These are phyloP conservation scores for Mortierella alpina DNA, from an alignment of 192 early-diverging fungal species.

Conservation along the genomic window DNA sequence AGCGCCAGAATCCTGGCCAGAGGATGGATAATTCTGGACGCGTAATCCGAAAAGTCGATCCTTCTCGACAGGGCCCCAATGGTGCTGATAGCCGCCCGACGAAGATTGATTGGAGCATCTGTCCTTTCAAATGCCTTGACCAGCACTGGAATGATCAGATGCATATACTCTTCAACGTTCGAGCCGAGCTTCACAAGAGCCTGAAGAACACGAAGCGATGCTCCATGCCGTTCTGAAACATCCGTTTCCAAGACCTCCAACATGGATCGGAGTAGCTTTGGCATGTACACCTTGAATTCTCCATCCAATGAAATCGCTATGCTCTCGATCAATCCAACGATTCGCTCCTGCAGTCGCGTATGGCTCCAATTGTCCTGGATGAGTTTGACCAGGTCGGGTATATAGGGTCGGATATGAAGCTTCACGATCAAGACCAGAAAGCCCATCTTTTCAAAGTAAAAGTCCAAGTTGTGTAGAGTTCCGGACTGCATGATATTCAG, in stretches of 20 bases:
- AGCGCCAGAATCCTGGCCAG: slow-evolving; percentile 77
- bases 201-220: slow-evolving; percentile 79
- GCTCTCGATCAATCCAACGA: slow-evolving; percentile 86
- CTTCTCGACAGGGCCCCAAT: slow-evolving; percentile 78
- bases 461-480: slow-evolving; percentile 81
- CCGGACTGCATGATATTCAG: slow-evolving; percentile 86
- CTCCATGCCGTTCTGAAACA: slow-evolving; percentile 68
- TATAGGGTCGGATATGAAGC: slow-evolving; percentile 87
- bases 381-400: slow-evolving; percentile 82
- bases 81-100: slow-evolving; percentile 75
- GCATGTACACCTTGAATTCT: slow-evolving; percentile 89
- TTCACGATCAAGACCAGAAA: slow-evolving; percentile 85
- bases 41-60: slow-evolving; percentile 85
- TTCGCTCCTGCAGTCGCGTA: slow-evolving; percentile 83
- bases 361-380: slow-evolving; percentile 82
- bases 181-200: slow-evolving; percentile 83
- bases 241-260: slow-evolving; percentile 87
- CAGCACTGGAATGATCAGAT: slow-evolving; percentile 86
- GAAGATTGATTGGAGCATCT: slow-evolving; percentile 68
- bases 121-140: slow-evolving; percentile 81
- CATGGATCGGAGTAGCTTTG: slow-evolving; percentile 83
- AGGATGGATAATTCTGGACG: slow-evolving; percentile 87
- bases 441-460: slow-evolving; percentile 91
- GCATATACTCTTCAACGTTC: slow-evolving; percentile 92
- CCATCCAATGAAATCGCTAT: slow-evolving; percentile 87